Evolutionary conservation across 345 rosid species (phyloP).

Genomic region (Pugionium dolabratum): DNA sequence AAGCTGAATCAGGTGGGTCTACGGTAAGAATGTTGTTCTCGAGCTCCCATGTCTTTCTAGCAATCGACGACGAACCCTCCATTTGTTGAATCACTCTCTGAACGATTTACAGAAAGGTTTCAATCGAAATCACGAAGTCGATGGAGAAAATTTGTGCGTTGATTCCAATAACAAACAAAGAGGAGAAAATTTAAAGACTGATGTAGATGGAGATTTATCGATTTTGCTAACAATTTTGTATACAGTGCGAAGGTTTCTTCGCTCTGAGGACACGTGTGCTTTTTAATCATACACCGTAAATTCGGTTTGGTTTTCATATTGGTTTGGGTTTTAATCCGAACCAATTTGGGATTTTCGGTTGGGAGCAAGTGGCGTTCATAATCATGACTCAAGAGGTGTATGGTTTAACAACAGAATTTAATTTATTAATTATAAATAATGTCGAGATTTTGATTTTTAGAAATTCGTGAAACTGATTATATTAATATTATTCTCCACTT

Average conservation of each 20-base stretch:
- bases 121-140: neutral
- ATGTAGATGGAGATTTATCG: slow-evolving; percentile 5
- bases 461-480: neutral
- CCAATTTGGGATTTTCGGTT: slow-evolving; percentile 4
- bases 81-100: too few species aligned
- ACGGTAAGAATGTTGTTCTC: slow-evolving; percentile 74
- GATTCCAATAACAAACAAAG: neutral
- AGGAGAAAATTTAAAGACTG: neutral
- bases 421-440: neutral
- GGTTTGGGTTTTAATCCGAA: neutral
- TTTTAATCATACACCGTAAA: slow-evolving; percentile 9
- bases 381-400: too few species aligned
- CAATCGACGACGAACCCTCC: too few species aligned
- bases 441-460: neutral
- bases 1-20: slow-evolving; percentile 8
- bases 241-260: neutral
- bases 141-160: neutral
- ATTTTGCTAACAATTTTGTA: slow-evolving; percentile 11
- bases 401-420: too few species aligned
- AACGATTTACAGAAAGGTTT: neutral
- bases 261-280: slow-evolving; percentile 1
- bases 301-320: slow-evolving; percentile 1
- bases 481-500: slow-evolving; percentile 3
- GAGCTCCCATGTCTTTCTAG: too few species aligned
- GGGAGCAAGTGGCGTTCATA: too few species aligned